Conservation (phyloP, 345 rosid genomes). For the Cardamine resedifolia region DNA sequence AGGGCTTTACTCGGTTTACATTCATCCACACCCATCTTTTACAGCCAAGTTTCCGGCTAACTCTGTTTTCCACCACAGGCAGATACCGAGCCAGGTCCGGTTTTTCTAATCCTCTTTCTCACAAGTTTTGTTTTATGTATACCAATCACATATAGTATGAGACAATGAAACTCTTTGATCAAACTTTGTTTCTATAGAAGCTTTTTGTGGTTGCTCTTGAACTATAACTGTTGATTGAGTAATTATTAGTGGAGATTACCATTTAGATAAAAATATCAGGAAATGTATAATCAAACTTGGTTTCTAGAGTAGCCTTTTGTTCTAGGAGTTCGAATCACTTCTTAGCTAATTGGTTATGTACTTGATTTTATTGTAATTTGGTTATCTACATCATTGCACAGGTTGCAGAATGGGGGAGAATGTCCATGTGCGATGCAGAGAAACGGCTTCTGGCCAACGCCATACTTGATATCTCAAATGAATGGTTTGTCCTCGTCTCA, state of each 20-base stretch:
- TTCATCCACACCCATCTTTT: constrained; percentile 81
- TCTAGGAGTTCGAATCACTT: neutral
- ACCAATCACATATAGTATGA: neutral
- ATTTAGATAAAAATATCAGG: neutral
- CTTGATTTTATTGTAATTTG: constrained; percentile 3
- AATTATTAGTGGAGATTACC: neutral
- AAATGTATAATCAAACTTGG: neutral
- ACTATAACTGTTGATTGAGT: constrained; percentile 5
- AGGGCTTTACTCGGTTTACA: constrained; percentile 70
- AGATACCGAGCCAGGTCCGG: constrained; percentile 84
- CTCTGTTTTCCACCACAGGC: constrained; percentile 71
- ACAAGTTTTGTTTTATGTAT: neutral
- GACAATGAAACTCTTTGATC: neutral
- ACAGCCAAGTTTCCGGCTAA: constrained; percentile 51
- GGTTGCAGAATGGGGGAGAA: constrained; percentile 95
- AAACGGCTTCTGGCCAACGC: constrained; percentile 91
- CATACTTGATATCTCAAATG: constrained; percentile 82
- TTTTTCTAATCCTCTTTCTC: neutral
- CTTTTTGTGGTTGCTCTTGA: neutral
- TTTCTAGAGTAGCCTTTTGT: neutral
- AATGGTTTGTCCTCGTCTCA: constrained; percentile 83
- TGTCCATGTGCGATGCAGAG: constrained; percentile 98
- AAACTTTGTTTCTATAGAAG: constrained; percentile 1
- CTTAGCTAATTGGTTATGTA: neutral
- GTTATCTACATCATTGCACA: constrained; percentile 33